Base-by-base conservation (phyloP, 2,329 filamentous ascomycete genomes). In the Aspergillus niger region DNA sequence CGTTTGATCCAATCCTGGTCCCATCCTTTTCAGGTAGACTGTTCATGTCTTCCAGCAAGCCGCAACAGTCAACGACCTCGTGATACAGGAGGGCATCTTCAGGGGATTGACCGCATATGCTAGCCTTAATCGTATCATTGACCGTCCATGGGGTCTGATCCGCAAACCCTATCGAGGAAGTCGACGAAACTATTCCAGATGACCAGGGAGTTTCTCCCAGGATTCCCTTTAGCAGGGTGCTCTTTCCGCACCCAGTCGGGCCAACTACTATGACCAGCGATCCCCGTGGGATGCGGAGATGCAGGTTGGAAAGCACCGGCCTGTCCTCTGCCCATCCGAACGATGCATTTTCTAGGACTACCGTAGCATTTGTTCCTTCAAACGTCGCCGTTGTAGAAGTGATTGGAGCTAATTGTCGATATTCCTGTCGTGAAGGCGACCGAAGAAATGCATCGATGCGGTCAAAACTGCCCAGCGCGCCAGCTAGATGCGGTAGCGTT, bases 171-270 rank as follows among this genome's bases (percentile, higher is more conserved):
- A 49, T 32, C 3, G 47, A n/a, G 11, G 24, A 30, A 17, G 47
- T 30, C 8, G 24, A n/a, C 3, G 7, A 10, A 17, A 49, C 26
- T 10, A 26, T 15, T 28, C 47, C 47, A n/a, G 5, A 10, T 11
- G n/a, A 24, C 26, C 24, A 26, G 28, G 47, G 17, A n/a, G 28
- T 28, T 15, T 49, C 47, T 10, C 47, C 47, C 1, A 49, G 24
- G 15, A 49, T 49, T n/a, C 24, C 47, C 26, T 30, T 49, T 5
- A 26, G 15, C 13, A 49, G 24, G 24, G 47, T 49, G 15, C 24
- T 49, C 24, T 49, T 49, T 15, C 81, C 80, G n/a, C 76, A 77
- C 0, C 79, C 80, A 0, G 81, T 78, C 0, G 72, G 74, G 0
- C 80, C 80, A 1, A 80, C 67, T 2, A 81, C 44, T 61, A 80